These are phyloP conservation scores for Diutina pseudorugosa DNA, from an alignment of 1,139 yeast species.

Conservation along the genomic window DNA sequence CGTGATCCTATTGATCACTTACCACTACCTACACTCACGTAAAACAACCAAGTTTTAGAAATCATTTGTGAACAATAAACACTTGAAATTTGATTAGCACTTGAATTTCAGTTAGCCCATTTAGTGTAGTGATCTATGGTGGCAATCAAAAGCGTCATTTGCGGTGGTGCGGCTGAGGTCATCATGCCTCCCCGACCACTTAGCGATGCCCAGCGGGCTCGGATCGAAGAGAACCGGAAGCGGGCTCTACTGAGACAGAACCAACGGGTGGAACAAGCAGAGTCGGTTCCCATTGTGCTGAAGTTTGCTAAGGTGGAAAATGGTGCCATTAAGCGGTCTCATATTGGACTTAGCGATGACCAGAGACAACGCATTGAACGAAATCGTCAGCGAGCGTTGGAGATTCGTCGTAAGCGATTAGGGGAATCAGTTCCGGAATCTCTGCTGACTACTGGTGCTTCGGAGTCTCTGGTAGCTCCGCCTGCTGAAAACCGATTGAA, in stretches of 20 bases:
- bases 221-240: slow-evolving; percentile 9
- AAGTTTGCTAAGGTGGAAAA: neutral
- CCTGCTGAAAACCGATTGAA: slow-evolving; percentile 10
- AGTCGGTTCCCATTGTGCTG: neutral
- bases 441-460: neutral
- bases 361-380: slow-evolving; percentile 41
- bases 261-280: slow-evolving; percentile 1
- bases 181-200: neutral
- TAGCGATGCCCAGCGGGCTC: neutral
- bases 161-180: neutral
- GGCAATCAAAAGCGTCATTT: neutral
- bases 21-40: neutral
- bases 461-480: slow-evolving; percentile 9
- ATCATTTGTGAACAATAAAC: neutral
- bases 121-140: neutral
- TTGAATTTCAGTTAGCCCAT: too few relatives aligned
- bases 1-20: neutral
- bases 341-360: slow-evolving; percentile 32
- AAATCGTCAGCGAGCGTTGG: slow-evolving; percentile 48
- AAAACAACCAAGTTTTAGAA: neutral
- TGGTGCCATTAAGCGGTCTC: neutral
- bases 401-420: slow-evolving; percentile 29
- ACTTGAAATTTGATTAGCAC: too few relatives aligned
- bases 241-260: slow-evolving; percentile 6
- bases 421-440: slow-evolving; percentile 15